A percentile compares a stretch with the other conserved stretches of the same genome.
Conservation (phyloP, 2,329 filamentous ascomycete genomes). For the Ceratocystis papillata region DNA sequence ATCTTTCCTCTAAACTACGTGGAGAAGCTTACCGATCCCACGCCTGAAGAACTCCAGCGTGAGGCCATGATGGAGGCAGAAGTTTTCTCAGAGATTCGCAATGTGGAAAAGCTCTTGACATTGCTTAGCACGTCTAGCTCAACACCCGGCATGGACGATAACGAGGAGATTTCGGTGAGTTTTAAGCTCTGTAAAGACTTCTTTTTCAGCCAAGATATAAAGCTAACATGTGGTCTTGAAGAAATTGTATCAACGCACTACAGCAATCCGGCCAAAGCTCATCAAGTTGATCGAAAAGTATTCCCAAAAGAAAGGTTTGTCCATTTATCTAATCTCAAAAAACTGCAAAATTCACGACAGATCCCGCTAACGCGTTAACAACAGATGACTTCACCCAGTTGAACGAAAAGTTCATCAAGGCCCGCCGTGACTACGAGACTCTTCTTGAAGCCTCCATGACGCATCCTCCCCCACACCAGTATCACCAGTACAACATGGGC, state of each 20-base stretch:
- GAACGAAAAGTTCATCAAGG: conserved; percentile 99
- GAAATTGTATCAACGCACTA: conserved; percentile 80
- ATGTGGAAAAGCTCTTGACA: conserved; percentile 63
- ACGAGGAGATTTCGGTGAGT: conserved; percentile 83
- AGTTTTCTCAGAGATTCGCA: conserved; percentile 55
- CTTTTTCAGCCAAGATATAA: neutral
- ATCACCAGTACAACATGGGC: conserved; percentile 56
- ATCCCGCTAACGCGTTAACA: conserved; percentile 10
- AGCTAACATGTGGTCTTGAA: conserved; percentile 28
- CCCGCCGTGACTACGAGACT: conserved; percentile 87
- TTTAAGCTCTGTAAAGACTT: neutral
- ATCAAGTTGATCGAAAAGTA: conserved; percentile 99
- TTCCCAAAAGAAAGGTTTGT: conserved; percentile 88
- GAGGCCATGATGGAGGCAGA: conserved; percentile 89
- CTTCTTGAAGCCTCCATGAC: conserved; percentile 96
- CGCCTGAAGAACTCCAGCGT: conserved; percentile 81
- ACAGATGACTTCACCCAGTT: conserved; percentile 94
- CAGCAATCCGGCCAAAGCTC: conserved; percentile 89
- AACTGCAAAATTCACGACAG: neutral
- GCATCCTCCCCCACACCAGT: conserved; percentile 64
- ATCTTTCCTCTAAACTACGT: conserved; percentile 99
- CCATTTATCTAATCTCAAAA: neutral
- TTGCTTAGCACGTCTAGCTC: conserved; percentile 78
- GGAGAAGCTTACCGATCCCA: conserved; percentile 91
- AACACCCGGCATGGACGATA: conserved; percentile 73